Conservation (phyloP, 2,329 filamentous ascomycete species). For the Zalaria obscura region DNA sequence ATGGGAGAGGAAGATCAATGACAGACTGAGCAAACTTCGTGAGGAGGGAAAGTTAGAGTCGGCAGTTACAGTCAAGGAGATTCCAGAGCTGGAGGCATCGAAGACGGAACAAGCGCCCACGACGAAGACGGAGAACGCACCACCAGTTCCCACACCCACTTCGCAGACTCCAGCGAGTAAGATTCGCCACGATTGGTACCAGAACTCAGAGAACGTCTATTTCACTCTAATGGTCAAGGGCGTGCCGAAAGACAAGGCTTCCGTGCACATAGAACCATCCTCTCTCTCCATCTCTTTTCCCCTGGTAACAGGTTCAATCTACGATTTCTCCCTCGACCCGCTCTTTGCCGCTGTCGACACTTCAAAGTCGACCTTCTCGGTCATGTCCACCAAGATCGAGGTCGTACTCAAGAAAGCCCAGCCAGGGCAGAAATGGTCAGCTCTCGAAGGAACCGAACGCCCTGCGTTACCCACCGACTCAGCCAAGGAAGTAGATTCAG, state of each 20-base stretch:
- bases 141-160: neutral
- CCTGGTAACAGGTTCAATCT: conserved; percentile 33
- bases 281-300: conserved; percentile 47
- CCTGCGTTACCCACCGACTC: too few species aligned
- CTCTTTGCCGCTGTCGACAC: conserved; percentile 54
- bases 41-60: conserved; percentile 34
- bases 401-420: conserved; percentile 54
- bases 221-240: conserved; percentile 54
- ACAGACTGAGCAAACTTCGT: conserved; percentile 33
- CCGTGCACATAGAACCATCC: conserved; percentile 32
- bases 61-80: conserved; percentile 33
- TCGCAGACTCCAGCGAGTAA: conserved; percentile 37
- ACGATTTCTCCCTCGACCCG: conserved; percentile 49
- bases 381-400: conserved; percentile 71
- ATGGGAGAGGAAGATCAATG: conserved; percentile 43
- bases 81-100: conserved; percentile 28
- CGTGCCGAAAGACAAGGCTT: conserved; percentile 41
- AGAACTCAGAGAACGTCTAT: conserved; percentile 45
- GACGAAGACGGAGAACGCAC: neutral
- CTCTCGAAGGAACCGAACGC: conserved; percentile 34
- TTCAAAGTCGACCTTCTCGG: conserved; percentile 42
- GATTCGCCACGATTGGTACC: conserved; percentile 57
- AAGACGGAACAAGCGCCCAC: neutral
- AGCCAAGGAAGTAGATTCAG: too few species aligned
- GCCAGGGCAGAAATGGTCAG: conserved; percentile 53